phyloP scores from a whole-genome alignment of 1,284 basidiomycete species.

The Malassezia obtusa region DNA sequence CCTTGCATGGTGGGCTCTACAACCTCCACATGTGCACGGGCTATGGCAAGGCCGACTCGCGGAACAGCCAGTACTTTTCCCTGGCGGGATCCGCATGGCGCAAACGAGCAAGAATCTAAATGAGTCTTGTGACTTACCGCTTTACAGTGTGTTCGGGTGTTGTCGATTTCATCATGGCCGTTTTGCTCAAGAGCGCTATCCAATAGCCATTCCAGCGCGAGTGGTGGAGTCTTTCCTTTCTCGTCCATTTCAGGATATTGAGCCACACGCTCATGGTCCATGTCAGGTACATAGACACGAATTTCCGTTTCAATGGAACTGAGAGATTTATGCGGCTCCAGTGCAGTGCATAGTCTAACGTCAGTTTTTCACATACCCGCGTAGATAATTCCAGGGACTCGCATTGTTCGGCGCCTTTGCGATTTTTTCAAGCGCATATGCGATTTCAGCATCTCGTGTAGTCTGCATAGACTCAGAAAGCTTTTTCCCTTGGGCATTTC shows the following conservation, averaged over 20 bases:
- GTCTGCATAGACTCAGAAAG: slow-evolving; percentile 25
- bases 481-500: neutral
- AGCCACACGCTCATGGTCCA: slow-evolving; percentile 18
- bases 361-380: slow-evolving; percentile 18
- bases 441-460: slow-evolving; percentile 51
- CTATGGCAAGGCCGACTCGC: slow-evolving; percentile 3
- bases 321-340: neutral
- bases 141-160: neutral
- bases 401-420: slow-evolving; percentile 31
- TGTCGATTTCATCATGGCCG: neutral
- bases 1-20: slow-evolving; percentile 33
- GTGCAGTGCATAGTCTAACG: neutral
- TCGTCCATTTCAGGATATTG: slow-evolving; percentile 20
- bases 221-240: slow-evolving; percentile 15
- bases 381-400: slow-evolving; percentile 39
- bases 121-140: neutral
- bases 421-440: slow-evolving; percentile 22
- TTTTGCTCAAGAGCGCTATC: neutral
- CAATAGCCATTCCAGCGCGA: slow-evolving; percentile 34
- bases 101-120: slow-evolving; percentile 7
- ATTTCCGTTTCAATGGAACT: neutral
- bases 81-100: slow-evolving; percentile 6
- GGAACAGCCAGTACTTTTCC: slow-evolving; percentile 8
- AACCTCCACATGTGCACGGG: slow-evolving; percentile 6
- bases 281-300: slow-evolving; percentile 15